phyloP scores from a whole-genome alignment of 257 asterid genomes.

The Solanum pinnatisectum region DNA sequence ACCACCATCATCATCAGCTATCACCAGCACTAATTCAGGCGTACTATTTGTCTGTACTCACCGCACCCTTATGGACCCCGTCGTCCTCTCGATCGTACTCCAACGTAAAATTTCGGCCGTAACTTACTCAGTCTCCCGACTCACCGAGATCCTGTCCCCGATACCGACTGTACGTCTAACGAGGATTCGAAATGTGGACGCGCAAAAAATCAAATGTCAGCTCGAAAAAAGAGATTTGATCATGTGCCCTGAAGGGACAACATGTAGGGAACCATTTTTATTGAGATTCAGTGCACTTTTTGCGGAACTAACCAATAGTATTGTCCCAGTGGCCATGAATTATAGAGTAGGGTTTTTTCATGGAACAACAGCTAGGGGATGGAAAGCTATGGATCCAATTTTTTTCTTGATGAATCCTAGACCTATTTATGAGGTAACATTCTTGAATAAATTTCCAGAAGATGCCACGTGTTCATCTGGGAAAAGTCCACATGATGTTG shows the following conservation, averaged over 20 bases:
- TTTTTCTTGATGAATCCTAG: constrained; percentile 91
- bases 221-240: constrained; percentile 59
- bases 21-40: constrained; percentile 25
- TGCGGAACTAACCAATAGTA: constrained; percentile 69
- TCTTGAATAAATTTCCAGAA: constrained; percentile 18
- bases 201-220: constrained; percentile 35
- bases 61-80: constrained; percentile 72
- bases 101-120: constrained; percentile 59
- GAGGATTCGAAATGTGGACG: constrained; percentile 51
- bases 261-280: constrained; percentile 77
- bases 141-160: constrained; percentile 65
- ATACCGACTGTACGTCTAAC: constrained; percentile 74
- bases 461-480: constrained; percentile 28
- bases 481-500: constrained; percentile 22
- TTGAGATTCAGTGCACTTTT: constrained; percentile 73
- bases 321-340: constrained; percentile 84
- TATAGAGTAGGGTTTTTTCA: constrained; percentile 72
- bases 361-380: constrained; percentile 84
- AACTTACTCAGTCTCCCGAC: constrained; percentile 66
- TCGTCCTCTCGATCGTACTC: constrained; percentile 58
- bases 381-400: constrained; percentile 77
- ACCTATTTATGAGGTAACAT: constrained; percentile 56
- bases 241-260: constrained; percentile 83
- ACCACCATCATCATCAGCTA: constrained; percentile 53
- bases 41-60: constrained; percentile 78